These are phyloP conservation scores for Mycena kentingensis DNA, from an alignment of 768 basidiomycete genomes.

Conservation along the genomic window DNA sequence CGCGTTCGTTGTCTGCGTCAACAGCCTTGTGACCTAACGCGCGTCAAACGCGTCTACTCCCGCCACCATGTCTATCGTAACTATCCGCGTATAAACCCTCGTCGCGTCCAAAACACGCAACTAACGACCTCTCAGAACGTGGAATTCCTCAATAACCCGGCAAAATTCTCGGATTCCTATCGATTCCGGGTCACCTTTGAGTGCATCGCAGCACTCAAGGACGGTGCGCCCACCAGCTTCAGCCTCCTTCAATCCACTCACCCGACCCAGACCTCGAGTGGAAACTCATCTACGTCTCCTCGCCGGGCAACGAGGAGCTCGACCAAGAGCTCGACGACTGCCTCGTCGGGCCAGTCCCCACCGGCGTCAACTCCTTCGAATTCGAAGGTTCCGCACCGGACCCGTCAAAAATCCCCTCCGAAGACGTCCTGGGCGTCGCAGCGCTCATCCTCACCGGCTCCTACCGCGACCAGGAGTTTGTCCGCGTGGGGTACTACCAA, in stretches of 20 bases:
- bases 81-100: slow-evolving; percentile 55
- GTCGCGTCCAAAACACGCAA: neutral
- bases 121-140: slow-evolving; percentile 57
- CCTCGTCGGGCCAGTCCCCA: slow-evolving; percentile 94
- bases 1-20: no score
- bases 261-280: slow-evolving; percentile 83
- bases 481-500: slow-evolving; percentile 99
- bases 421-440: slow-evolving; percentile 94
- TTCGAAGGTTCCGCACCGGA: slow-evolving; percentile 88
- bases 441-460: slow-evolving; percentile 96
- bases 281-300: slow-evolving; percentile 96
- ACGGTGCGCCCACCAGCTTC: slow-evolving; percentile 55
- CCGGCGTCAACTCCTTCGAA: slow-evolving; percentile 97
- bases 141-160: slow-evolving; percentile 91
- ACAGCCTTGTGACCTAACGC: no score
- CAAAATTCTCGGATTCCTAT: slow-evolving; percentile 88
- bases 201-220: slow-evolving; percentile 87
- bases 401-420: slow-evolving; percentile 79
- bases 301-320: slow-evolving; percentile 84
- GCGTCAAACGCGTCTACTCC: neutral
- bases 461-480: slow-evolving; percentile 97
- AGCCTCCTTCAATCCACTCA: neutral
- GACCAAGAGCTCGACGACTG: slow-evolving; percentile 99
- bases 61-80: slow-evolving; percentile 63
- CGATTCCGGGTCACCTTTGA: slow-evolving; percentile 96